phyloP scores from a whole-genome alignment of 352 stramenopile species.

The Saprolegnia parasitica region DNA sequence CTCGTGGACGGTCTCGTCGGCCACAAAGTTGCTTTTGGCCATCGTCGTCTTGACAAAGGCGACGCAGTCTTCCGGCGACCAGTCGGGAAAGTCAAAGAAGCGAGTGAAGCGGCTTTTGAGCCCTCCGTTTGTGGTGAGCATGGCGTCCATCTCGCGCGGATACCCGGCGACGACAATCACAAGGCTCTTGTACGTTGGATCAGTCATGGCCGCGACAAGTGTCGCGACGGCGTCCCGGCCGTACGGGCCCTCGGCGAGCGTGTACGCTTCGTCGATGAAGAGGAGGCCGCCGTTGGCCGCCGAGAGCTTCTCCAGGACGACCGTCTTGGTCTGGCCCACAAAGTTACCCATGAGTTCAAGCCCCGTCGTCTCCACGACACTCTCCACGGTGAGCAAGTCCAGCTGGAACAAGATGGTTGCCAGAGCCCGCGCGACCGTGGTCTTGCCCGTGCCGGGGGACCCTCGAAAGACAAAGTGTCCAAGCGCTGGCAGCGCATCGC shows the following conservation, averaged over 20 bases:
- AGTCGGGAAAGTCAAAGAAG: constrained; percentile 87
- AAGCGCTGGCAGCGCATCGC: constrained; percentile 48
- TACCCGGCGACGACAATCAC: constrained; percentile 91
- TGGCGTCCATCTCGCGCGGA: constrained; percentile 78
- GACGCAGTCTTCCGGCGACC: constrained; percentile 75
- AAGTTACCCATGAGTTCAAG: constrained; percentile 85
- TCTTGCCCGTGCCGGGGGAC: constrained; percentile 84
- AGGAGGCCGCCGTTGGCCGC: constrained; percentile 88
- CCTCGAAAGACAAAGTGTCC: constrained; percentile 88
- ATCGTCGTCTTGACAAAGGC: constrained; percentile 50
- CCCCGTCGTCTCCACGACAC: constrained; percentile 87
- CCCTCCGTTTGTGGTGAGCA: constrained; percentile 85
- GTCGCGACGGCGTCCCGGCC: constrained; percentile 88
- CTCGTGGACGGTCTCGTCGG: constrained; percentile 34
- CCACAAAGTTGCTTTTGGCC: constrained; percentile 38
- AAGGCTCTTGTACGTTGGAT: constrained; percentile 72
- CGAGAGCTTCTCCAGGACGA: constrained; percentile 81
- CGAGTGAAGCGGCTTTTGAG: constrained; percentile 88
- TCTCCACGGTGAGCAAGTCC: constrained; percentile 85
- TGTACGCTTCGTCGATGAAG: constrained; percentile 93
- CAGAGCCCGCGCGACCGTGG: constrained; percentile 87
- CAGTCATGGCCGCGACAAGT: constrained; percentile 86
- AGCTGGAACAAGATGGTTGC: constrained; percentile 92
- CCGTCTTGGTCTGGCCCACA: constrained; percentile 87
- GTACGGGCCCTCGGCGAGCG: constrained; percentile 72